phyloP scores from a whole-genome alignment of 352 stramenopile species.

The Globisporangium paroecandrum region DNA sequence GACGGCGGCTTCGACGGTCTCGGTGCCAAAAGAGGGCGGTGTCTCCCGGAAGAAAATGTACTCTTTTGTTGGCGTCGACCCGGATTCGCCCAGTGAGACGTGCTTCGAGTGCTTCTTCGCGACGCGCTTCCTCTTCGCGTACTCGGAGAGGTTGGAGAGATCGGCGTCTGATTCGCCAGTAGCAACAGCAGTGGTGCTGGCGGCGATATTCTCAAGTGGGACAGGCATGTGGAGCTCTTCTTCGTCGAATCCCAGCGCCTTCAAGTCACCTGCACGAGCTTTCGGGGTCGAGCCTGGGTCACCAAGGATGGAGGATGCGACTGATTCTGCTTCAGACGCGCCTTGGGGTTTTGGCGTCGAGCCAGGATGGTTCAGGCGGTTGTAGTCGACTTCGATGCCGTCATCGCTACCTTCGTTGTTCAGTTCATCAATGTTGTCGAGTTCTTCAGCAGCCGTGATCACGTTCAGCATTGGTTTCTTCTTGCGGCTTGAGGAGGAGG shows the following conservation, averaged over 20 bases:
- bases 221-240: slow-evolving; percentile 26
- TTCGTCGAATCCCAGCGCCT: slow-evolving; percentile 49
- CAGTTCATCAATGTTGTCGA: slow-evolving; percentile 12
- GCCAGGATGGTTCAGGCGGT: slow-evolving; percentile 54
- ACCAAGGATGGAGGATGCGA: slow-evolving; percentile 32
- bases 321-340: slow-evolving; percentile 2
- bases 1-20: slow-evolving; percentile 61
- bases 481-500: slow-evolving; percentile 10
- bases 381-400: slow-evolving; percentile 32
- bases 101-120: slow-evolving; percentile 43
- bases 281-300: slow-evolving; percentile 62
- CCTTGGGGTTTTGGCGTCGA: slow-evolving; percentile 46
- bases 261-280: slow-evolving; percentile 43
- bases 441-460: slow-evolving; percentile 24
- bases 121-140: slow-evolving; percentile 48
- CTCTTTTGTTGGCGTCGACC: slow-evolving; percentile 68
- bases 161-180: slow-evolving; percentile 11
- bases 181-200: not conserved
- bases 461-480: slow-evolving; percentile 45
- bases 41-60: slow-evolving; percentile 85
- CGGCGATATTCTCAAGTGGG: slow-evolving; percentile 12
- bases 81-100: slow-evolving; percentile 54
- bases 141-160: slow-evolving; percentile 37
- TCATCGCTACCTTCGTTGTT: slow-evolving; percentile 7
- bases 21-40: slow-evolving; percentile 72